Evolutionary conservation across 23 red algal species (phyloP), one percentile per base, ranked within the genome.

Genomic region (Gracilaria domingensis): DNA sequence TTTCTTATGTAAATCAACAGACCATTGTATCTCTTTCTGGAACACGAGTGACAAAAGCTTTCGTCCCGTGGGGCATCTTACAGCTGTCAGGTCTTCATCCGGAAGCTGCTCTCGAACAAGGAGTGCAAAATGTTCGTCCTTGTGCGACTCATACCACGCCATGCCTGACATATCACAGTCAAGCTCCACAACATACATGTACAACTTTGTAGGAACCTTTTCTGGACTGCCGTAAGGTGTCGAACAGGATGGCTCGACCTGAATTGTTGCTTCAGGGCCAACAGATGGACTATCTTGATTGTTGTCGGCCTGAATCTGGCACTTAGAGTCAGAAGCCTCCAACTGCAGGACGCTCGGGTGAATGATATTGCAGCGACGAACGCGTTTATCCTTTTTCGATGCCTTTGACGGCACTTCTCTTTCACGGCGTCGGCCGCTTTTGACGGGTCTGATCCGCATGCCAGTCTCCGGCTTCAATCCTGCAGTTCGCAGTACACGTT

Each of bases 331-430:
- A 26, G 87, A 66, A 49, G 28, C 18, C 64, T 90, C 54, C 8
- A 90, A 34, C 20, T 77, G 72, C 72, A 77, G n/a, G 21, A 62
- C 87, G 30, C 34, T 21, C 24, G 87, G 87, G 51, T 90, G 87
- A 40, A 56, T 12, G 36, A 90, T 81, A 36, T 75, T 53, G 37
- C 87, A 90, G 32, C 71, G 33, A 21, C 87, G 73, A 47, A 90
- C 76, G 21, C 87, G 54, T 24, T 75, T 90, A 45, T 90, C 36
- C 32, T 80, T 90, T n/a, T 90, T 90, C 24, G 87, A 79, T 8
- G 55, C 48, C 42, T 90, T 90, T n/a, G 87, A 66, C 30, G 66
- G 16, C 39, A 80, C 49, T 12, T 60, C 74, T 45, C 29, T 11
- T 8, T 48, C 29, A 36, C 47, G 65, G 24, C 84, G 26, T 79